Percentiles rank a stretch among this genome's conserved stretches.
These are phyloP conservation scores for Nigrospora osmanthi DNA, from an alignment of 2,329 filamentous ascomycete species.

Conservation along the genomic window DNA sequence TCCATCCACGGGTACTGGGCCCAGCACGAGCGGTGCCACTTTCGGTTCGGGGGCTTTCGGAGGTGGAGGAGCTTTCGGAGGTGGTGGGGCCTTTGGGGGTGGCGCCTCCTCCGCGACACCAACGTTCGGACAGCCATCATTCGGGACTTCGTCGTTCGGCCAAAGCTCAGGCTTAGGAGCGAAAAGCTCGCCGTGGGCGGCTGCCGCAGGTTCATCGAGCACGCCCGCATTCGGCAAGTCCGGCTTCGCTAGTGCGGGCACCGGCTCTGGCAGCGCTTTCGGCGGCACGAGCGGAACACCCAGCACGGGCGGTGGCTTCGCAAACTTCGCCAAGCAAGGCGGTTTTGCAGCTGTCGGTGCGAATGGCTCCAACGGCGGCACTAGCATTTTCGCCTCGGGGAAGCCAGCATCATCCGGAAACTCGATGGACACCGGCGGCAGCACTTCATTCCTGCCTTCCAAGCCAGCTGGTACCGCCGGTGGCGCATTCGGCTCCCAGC, in stretches of 20 bases:
- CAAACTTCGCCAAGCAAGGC: slow-evolving; percentile 44
- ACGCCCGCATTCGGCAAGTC: slow-evolving; percentile 47
- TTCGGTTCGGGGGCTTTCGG: slow-evolving; percentile 41
- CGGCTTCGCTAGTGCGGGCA: slow-evolving; percentile 31
- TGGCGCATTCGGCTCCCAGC: slow-evolving; percentile 37
- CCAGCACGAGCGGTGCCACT: slow-evolving; percentile 24
- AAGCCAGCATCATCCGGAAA: slow-evolving; percentile 23
- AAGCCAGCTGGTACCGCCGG: slow-evolving; percentile 23
- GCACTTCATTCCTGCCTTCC: slow-evolving; percentile 30
- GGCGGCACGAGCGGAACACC: slow-evolving; percentile 5
- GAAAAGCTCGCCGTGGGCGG: slow-evolving; percentile 47
- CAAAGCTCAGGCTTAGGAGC: slow-evolving; percentile 39
- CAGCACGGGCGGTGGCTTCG: slow-evolving; percentile 13
- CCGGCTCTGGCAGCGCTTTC: slow-evolving; percentile 10
- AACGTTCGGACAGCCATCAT: slow-evolving; percentile 40
- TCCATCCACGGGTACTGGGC: slow-evolving; percentile 18
- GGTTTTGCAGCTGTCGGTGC: slow-evolving; percentile 45
- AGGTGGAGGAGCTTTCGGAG: slow-evolving; percentile 17
- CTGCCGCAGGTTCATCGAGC: slow-evolving; percentile 23
- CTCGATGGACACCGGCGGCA: slow-evolving; percentile 23
- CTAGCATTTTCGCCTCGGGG: slow-evolving; percentile 30
- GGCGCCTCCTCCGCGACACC: slow-evolving; percentile 25
- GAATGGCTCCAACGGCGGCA: slow-evolving; percentile 21
- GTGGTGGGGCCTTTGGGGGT: slow-evolving; percentile 28
- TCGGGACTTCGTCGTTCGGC: slow-evolving; percentile 40